Evolutionary conservation across 2,329 filamentous ascomycete genomes (phyloP), one percentile per base, ranked within the genome.

Genomic region (Scedosporium boydii): DNA sequence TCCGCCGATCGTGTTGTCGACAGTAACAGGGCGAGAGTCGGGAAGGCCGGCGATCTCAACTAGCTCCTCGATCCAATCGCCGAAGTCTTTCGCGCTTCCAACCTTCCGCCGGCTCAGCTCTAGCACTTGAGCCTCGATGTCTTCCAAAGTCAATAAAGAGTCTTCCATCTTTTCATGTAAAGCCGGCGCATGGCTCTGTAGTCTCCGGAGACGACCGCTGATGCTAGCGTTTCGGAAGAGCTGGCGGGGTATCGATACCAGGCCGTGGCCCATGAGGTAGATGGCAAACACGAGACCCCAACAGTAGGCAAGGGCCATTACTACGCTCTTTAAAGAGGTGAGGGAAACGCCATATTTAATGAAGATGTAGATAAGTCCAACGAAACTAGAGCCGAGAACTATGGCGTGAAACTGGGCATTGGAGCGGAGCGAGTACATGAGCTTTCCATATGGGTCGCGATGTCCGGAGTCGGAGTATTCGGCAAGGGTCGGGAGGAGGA

Each of bases 401-500:
- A 93, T 89, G 61, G 89, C 81, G 71, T 97, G 91, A 72, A 97
- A 99, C 65, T 91, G 87, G 3, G 87, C 92, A 75, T 98, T 99
- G 62, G 86, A 85, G 67, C 90, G 87, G 53, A 98, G 80, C 5
- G 93, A 96, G 77, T 97, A 96, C 63, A 91, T 74, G 51, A 97
- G 76, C 66, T 91, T 87, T 68, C 86, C 88, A 72, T 87, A 89
- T 3, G 92, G 88, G 65, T 96, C 91, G 68, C 92, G 88, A 73
- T 96, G 96, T 61, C 95, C 95, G 29, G 93, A 90, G 74, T 98
- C 95, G 74, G 90, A 88, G 75, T 96, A 99, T 75, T 98, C 93
- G 73, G 89, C 95, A 63, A 99, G 85, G 59, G 98, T 84, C 14
- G 95, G 95, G 42, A 99, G 86, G 65, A 99, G 91, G 65, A 92